A percentile compares a stretch with the other conserved stretches of the same genome.
Conservation (phyloP, 805 yeast genomes). For the Starmera quercuum region DNA sequence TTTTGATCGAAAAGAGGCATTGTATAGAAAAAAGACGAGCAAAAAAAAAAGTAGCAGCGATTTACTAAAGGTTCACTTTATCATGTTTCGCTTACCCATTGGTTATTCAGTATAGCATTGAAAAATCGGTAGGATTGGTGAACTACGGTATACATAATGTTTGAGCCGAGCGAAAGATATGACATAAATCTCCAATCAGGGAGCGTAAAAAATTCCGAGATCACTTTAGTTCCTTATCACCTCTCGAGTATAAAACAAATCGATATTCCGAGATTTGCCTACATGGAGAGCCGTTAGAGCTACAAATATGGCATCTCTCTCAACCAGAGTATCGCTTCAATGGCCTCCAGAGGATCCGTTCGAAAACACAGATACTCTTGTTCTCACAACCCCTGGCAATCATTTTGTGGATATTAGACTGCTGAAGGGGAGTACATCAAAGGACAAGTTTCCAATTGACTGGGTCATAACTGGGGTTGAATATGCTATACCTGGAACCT, state of each 20-base stretch:
- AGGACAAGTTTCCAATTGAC: slow-evolving; percentile 3
- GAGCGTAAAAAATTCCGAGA: not conserved
- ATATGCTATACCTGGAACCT: not conserved
- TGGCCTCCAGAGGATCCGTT: slow-evolving; percentile 35
- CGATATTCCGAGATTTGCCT: too few species aligned
- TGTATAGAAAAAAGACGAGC: too few species aligned
- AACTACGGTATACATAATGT: too few species aligned
- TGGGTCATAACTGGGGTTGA: slow-evolving; percentile 22
- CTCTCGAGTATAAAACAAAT: not conserved
- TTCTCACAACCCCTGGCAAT: slow-evolving; percentile 31
- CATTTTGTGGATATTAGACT: slow-evolving; percentile 39
- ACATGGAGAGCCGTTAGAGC: too few species aligned
- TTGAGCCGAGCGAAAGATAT: too few species aligned
- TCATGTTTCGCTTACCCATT: too few species aligned
- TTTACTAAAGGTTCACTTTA: too few species aligned
- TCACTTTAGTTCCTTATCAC: not conserved
- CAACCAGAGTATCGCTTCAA: slow-evolving; percentile 39
- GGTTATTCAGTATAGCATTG: too few species aligned
- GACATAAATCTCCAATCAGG: not conserved
- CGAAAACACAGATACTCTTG: slow-evolving; percentile 39
- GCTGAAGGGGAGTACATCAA: slow-evolving; percentile 4
- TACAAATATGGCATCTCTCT: slow-evolving; percentile 11
- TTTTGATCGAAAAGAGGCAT: too few species aligned
- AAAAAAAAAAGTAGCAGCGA: too few species aligned
- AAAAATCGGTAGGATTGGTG: too few species aligned